These are phyloP conservation scores for Psilocybe tampanensis DNA, from an alignment of 768 basidiomycete genomes.

Conservation along the genomic window DNA sequence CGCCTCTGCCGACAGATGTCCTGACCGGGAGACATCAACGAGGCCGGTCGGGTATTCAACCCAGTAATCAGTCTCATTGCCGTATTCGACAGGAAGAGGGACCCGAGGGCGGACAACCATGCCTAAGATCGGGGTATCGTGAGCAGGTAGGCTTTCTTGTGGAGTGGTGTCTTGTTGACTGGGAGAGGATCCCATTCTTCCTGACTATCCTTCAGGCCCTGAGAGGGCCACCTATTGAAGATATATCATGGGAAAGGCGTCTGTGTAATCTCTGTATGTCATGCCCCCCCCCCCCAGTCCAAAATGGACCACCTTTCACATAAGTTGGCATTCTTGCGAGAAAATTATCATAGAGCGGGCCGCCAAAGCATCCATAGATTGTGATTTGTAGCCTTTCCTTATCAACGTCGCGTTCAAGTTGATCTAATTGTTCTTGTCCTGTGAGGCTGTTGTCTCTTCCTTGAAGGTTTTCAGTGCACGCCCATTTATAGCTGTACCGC, in stretches of 20 bases:
- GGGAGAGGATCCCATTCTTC: background rate
- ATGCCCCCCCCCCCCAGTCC: background rate
- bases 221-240: background rate
- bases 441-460: background rate
- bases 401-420: too few relatives aligned
- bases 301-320: background rate
- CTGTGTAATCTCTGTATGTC: background rate
- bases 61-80: conserved; percentile 60
- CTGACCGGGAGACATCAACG: conserved; percentile 58
- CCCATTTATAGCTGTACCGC: background rate
- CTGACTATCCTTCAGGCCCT: background rate
- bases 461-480: background rate
- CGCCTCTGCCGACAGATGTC: conserved; percentile 33
- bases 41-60: conserved; percentile 69
- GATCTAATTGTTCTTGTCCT: background rate
- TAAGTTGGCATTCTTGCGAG: background rate
- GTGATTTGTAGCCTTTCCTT: too few relatives aligned
- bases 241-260: background rate
- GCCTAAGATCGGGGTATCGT: conserved; percentile 44
- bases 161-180: background rate
- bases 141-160: conserved; percentile 16
- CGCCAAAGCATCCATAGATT: background rate
- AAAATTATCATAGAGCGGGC: background rate
- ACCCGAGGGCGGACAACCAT: conserved; percentile 52
- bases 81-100: conserved; percentile 50